These are phyloP conservation scores for Ulmus americana DNA, from an alignment of 331 rosid genomes.

Conservation along the genomic window DNA sequence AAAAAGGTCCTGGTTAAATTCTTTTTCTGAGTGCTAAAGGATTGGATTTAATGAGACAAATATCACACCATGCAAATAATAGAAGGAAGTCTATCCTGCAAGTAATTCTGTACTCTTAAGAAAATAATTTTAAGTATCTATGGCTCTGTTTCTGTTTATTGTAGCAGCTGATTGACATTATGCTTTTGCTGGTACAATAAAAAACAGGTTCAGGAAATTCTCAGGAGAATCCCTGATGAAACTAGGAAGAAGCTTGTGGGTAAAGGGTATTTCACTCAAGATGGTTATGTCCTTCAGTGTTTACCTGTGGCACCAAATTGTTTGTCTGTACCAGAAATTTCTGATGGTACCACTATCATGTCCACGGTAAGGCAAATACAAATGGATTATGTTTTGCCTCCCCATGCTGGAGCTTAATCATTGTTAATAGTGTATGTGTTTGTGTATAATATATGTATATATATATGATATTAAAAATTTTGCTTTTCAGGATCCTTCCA, in stretches of 20 bases:
- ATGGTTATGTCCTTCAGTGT: constrained; percentile 62
- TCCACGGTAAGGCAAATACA: constrained; percentile 53
- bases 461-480: background rate
- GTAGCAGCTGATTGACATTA: background rate
- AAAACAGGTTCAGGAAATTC: constrained; percentile 62
- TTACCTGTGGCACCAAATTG: constrained; percentile 95
- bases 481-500: constrained; percentile 72
- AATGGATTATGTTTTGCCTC: background rate
- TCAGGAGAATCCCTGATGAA: constrained; percentile 61
- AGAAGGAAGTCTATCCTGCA: no score
- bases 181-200: constrained; percentile 20
- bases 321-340: constrained; percentile 79
- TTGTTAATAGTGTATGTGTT: background rate
- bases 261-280: constrained; percentile 84
- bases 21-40: no score
- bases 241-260: constrained; percentile 58
- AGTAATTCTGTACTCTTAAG: background rate
- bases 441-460: background rate
- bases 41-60: no score
- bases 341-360: constrained; percentile 82
- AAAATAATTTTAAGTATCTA: background rate
- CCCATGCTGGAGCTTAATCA: background rate
- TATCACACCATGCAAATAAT: no score
- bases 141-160: background rate
- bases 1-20: no score